Base-by-base conservation (phyloP, 2,329 filamentous ascomycete species). In the Pyricularia pennisetigena region DNA sequence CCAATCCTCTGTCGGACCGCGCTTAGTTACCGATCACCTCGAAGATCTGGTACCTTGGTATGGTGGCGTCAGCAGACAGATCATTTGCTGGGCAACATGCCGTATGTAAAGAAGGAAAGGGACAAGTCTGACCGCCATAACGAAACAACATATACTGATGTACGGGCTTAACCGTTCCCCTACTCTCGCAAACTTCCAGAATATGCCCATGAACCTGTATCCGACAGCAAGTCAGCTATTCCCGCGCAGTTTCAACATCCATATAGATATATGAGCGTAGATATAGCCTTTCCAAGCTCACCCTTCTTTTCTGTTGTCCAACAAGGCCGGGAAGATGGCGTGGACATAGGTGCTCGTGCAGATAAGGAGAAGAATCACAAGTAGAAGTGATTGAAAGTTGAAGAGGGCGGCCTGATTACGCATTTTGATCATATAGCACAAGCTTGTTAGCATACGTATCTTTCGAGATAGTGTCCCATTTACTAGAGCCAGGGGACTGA, bases 361-460 rank as follows among this genome's bases (percentile, higher is more conserved):
- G 76, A 98, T 96, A 73, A 96, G 88, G 73, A 99, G 90, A 67
- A 99, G 88, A 75, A 99, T 88, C 73, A 97, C 94, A 74, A 98
- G 88, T 74, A 99, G 87, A 73, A 98, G 90, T 69, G 93, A 97
- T 80, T 97, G 93, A 83, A 99, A 98, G 82, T 98, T 98, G 89
- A 99, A 97, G 75, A 99, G 90, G 68, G 95, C 95, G 69, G 95
- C 91, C 95, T 97, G 75, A 29, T 3, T 24, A 10, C 32, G 20
- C 26, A 28, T 26, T 62, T 67, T 41, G 3, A 6, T 28, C 6
- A 9, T 28, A 35, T 24, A 65, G 64, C 64, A 64, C 28, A 23
- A 24, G 20, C 10, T 32, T 2, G 63, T 64, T 49, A 26, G 30
- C 28, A 61, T 16, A 61, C 14, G 57, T 24, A 26, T 28, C 57